Base-by-base conservation (phyloP, 805 yeast species). In the Torulaspora franciscae region DNA sequence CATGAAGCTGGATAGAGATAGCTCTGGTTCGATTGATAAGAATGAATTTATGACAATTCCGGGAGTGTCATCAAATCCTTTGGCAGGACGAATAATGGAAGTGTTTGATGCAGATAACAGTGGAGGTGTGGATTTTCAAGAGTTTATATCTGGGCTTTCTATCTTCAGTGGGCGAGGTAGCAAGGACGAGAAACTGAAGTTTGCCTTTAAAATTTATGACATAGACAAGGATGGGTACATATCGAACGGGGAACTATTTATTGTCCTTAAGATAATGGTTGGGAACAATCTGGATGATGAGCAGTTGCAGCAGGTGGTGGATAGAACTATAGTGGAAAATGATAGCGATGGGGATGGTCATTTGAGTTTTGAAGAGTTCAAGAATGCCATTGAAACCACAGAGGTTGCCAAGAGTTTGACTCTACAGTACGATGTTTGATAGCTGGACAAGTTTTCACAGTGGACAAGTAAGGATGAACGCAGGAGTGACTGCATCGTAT, bases 181-280 rank as follows among this genome's bases (percentile, higher is more conserved):
- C 19, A 79, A 80, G 39, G 83, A 80, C 43, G 97, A 88, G 54
- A 91, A 89, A 65, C 73, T 91, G 47, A 73, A 73, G 59, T 93
- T 95, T 70, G 93, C 96, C 8, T 93, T 93, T 68, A 85, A 82
- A 58, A 88, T 93, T 14, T 93, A 93, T 61, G 99, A 93, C 62
- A 88, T 93, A 51, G 99, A 93, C 66, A 75, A 88, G 45, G 99
- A 93, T 62, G 99, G 99, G 0, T 89, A 61, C 62, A 87, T 93
- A 29, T 90, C 97, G 2, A 91, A 91, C 61, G 99, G 99, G 19
- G 99, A 93, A 67, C 66, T 93, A 45, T 93, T 83, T 58, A 74
- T 91, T 32, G 98, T 93, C 32, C 72, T 93, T 69, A 86, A 93
- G 66, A 85, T 87, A 79, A 93, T 93, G 99, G 99, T 95, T 23